Percentiles rank a stretch among this genome's conserved stretches.
Conservation (phyloP, 164 flowering plant species). For the Umbilicus rupestris region DNA sequence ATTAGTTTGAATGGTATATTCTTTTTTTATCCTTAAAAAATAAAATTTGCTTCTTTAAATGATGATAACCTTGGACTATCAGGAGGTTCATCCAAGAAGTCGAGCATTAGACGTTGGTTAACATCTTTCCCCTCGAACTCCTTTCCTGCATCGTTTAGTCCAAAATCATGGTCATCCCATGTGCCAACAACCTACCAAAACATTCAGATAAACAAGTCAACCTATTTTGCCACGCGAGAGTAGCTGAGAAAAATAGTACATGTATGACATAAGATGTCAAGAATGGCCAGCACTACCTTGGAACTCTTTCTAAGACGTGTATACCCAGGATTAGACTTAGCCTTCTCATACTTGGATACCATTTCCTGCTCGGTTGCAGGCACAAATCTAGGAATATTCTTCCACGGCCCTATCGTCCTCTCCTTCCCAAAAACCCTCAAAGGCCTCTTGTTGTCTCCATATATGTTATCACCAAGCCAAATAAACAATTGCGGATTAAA, state of each 20-base stretch:
- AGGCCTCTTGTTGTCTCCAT: constrained; percentile 57
- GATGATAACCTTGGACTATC: constrained; percentile 45
- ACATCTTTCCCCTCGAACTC: constrained; percentile 41
- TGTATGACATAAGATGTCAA: too few species aligned
- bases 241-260: too few species aligned
- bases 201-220: constrained; percentile 3
- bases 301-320: constrained; percentile 35
- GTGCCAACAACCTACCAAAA: constrained; percentile 56
- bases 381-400: constrained; percentile 54
- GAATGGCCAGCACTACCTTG: too few species aligned
- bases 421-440: constrained; percentile 50
- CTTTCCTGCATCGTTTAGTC: constrained; percentile 78
- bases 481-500: constrained; percentile 62
- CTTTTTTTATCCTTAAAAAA: not conserved
- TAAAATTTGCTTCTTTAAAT: not conserved
- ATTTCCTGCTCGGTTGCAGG: constrained; percentile 52
- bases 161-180: constrained; percentile 89
- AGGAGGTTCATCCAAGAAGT: constrained; percentile 62
- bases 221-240: not conserved
- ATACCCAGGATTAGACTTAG: constrained; percentile 50
- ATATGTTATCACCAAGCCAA: constrained; percentile 80
- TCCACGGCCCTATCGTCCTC: constrained; percentile 83
- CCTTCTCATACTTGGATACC: constrained; percentile 32
- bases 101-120: constrained; percentile 56
- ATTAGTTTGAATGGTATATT: not conserved